Evolutionary conservation across 805 yeast genomes (phyloP).

Genomic region (Henningerozyma blattae): DNA sequence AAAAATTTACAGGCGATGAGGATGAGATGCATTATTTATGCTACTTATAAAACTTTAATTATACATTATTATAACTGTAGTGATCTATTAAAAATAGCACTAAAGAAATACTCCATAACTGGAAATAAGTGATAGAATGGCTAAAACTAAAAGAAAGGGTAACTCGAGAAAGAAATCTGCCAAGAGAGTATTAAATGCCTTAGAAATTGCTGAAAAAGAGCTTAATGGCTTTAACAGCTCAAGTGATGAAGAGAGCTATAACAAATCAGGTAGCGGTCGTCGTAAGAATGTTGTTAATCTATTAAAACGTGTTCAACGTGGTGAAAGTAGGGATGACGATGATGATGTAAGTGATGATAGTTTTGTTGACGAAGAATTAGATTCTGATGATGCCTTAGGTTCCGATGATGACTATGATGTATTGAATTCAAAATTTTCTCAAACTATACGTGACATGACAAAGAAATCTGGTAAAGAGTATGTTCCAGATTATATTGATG

Average conservation of each 20-base stretch:
- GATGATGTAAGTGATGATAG: slow-evolving; percentile 22
- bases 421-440: slow-evolving; percentile 54
- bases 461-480: slow-evolving; percentile 24
- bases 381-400: slow-evolving; percentile 83
- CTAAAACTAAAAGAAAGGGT: slow-evolving; percentile 18
- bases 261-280: slow-evolving; percentile 2
- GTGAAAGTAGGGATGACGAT: slow-evolving; percentile 2
- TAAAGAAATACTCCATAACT: no score
- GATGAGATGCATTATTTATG: no score
- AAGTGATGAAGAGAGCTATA: slow-evolving; percentile 23
- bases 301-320: slow-evolving; percentile 12
- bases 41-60: no score
- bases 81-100: no score
- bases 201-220: slow-evolving; percentile 36
- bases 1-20: no score
- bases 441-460: slow-evolving; percentile 47
- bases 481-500: slow-evolving; percentile 26
- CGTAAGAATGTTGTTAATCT: slow-evolving; percentile 30
- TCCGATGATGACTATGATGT: slow-evolving; percentile 64
- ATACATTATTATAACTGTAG: no score
- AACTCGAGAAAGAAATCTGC: slow-evolving; percentile 19
- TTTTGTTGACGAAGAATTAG: slow-evolving; percentile 54
- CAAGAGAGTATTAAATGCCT: slow-evolving; percentile 36
- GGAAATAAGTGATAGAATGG: slow-evolving; percentile 14
- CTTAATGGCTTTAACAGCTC: slow-evolving; percentile 21